Base-by-base conservation (phyloP, 2,329 filamentous ascomycete species). In the Tolypocladium ophioglossoides region DNA sequence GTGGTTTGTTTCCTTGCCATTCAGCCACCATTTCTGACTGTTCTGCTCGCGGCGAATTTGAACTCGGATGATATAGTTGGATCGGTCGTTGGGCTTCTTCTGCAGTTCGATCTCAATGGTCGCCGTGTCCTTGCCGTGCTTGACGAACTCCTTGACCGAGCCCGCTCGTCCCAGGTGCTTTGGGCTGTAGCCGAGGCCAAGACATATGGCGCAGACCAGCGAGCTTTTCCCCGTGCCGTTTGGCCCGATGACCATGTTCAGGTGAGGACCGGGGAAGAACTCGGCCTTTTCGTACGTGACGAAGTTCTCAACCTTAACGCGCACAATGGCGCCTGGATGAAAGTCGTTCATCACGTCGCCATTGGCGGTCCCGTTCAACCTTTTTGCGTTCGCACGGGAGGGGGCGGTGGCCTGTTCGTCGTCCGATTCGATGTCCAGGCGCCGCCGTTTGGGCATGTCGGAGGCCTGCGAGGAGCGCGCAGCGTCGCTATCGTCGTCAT, bases 241-340 rank as follows among this genome's bases (percentile, higher is more conserved):
- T n/a, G 94, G 94, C 0, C 94, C 94, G 62, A 99, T 96, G 52
- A 99, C 86, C 92, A 99, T 97, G 68, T 99, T 99, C 64, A 99
- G 71, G 66, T 89, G 92, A 1, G 94, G 92, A 0, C 94, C 94
- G 14, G 91, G 90, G 55, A 86, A 83, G 69, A 97, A 96, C 60
- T 96, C 91, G 54, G 91, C 92, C 52, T 86, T 84, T 51, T 89
- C 91, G 71, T 99, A 99, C 0, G 94, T 99, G 54, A 99, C 90
- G 63, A 99, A 99, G 70, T 97, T 89, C 50, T 79, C 81, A 47
- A 97, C 78, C 61, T 84, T 86, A 50, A 99, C 90, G 38, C 91
- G 83, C 50, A 96, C 84, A 61, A 99, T 95, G 11, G 94, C 86
- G 12, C 94, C 94, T 3, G 91, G 84, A 59, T 88, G 79, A 57